Base-by-base conservation (phyloP, 2,329 filamentous ascomycete genomes). In the Trichophyton rubrum region DNA sequence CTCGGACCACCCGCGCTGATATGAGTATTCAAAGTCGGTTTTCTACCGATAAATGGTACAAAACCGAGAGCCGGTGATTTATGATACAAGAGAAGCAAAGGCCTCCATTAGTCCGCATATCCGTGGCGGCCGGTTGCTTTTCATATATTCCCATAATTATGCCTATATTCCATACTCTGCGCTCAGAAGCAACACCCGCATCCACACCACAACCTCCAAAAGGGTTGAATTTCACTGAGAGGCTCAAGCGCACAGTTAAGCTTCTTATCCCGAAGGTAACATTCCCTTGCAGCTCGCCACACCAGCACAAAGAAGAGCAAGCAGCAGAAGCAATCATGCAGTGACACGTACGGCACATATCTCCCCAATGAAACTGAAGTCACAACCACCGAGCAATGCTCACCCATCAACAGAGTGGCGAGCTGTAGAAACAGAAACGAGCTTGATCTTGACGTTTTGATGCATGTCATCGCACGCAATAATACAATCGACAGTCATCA, bases 181-280 rank as follows among this genome's bases (percentile, higher is more conserved):
- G n/a, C 43, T 47, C 43, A 9, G 8, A 22, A 51, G 11, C 45
- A 51, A 27, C 45, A 15, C 45, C 20, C 43, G 9, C 43, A 27
- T 9, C 24, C 17, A 15, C 45, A 51, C 3, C 45, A 27, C 13
- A 13, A 5, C 27, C 9, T 20, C 13, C 27, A 30, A 24, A 17
- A 27, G 47, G 5, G 47, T 53, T 22, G 27, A 53, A 8, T 27
- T 6, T 6, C 27, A 30, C 27, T 7, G 51, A 55, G 51, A 20
- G 51, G 51, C 51, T 55, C 51, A 55, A 55, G 51, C 51, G 51
- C 51, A 35, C 51, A 35, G 30, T 35, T 55, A 55, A 35, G 30
- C 51, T 27, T n/a, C 30, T 38, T 17, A 35, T 35, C 27, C 51
- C 51, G 51, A 35, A 55, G 51, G n/a, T 35, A 35, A 55, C 51